Conservation (phyloP, 1,284 basidiomycete species). For the Marasmius oreades region DNA sequence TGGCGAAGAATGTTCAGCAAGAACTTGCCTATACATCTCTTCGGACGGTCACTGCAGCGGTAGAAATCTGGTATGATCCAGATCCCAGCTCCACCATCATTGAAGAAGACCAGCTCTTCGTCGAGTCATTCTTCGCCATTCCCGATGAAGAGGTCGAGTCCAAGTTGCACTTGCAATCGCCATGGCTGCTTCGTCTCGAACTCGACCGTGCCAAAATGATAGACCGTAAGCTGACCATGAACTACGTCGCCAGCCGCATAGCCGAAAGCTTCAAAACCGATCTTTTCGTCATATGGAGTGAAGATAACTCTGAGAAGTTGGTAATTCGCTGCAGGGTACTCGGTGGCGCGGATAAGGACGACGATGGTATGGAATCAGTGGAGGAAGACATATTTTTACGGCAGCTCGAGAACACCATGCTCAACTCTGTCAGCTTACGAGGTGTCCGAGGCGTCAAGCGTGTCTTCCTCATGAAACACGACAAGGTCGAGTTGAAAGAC, state of each 20-base stretch:
- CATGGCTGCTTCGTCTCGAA: conserved; percentile 96
- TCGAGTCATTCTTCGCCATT: conserved; percentile 99
- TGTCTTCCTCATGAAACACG: conserved; percentile 91
- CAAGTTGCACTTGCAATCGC: conserved; percentile 89
- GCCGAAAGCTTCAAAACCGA: conserved; percentile 95
- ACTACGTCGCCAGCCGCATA: conserved; percentile 92
- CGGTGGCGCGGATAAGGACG: conserved; percentile 88
- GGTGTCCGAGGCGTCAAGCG: conserved; percentile 91
- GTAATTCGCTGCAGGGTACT: conserved; percentile 96
- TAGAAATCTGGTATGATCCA: conserved; percentile 99
- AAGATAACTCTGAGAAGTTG: conserved; percentile 98
- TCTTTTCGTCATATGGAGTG: conserved; percentile 97
- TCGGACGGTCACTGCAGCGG: conserved; percentile 91
- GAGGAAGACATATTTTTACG: conserved; percentile 98
- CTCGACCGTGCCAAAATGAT: conserved; percentile 98
- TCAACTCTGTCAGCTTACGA: conserved; percentile 93
- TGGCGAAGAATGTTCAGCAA: conserved; percentile 88
- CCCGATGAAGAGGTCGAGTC: conserved; percentile 95
- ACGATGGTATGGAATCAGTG: conserved; percentile 69
- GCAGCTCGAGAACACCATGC: conserved; percentile 93
- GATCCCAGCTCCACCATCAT: conserved; percentile 91
- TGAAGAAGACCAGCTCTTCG: conserved; percentile 94
- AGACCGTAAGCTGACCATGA: conserved; percentile 95
- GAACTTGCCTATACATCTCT: conserved; percentile 94
- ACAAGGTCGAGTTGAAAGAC: conserved; percentile 69